These are phyloP conservation scores for Mariannaea elegans DNA, from an alignment of 2,329 filamentous ascomycete genomes.

Conservation along the genomic window DNA sequence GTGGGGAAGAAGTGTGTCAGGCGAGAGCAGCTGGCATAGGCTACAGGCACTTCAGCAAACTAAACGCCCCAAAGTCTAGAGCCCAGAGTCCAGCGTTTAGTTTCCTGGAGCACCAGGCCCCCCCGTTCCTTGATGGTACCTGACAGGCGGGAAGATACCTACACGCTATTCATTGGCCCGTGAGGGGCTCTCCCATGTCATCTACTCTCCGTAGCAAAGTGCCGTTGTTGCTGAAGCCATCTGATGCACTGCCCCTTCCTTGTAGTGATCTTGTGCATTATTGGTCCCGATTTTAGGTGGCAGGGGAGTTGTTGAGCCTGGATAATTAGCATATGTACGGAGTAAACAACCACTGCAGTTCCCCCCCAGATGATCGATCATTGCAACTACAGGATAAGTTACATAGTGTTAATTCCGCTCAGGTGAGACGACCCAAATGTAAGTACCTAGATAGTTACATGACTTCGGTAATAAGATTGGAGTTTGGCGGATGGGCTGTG, in stretches of 20 bases:
- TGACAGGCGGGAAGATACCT: neutral
- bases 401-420: neutral
- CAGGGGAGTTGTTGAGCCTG: too few relatives aligned
- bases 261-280: neutral
- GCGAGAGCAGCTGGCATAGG: slow-evolving; percentile 13
- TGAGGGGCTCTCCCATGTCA: too few relatives aligned
- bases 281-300: too few relatives aligned
- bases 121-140: neutral
- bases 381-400: too few relatives aligned
- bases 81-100: neutral
- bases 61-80: neutral
- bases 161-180: too few relatives aligned
- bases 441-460: neutral
- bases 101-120: neutral
- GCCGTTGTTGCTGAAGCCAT: too few relatives aligned
- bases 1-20: slow-evolving; percentile 37
- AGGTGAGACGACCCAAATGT: neutral
- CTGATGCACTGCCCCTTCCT: too few relatives aligned
- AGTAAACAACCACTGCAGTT: too few relatives aligned
- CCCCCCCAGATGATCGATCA: too few relatives aligned
- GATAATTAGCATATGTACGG: too few relatives aligned
- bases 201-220: too few relatives aligned
- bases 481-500: neutral
- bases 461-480: slow-evolving; percentile 9
- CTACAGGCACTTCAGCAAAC: slow-evolving; percentile 12